Evolutionary conservation across 805 yeast genomes (phyloP).

Genomic region (Saccharomycopsis amapae): DNA sequence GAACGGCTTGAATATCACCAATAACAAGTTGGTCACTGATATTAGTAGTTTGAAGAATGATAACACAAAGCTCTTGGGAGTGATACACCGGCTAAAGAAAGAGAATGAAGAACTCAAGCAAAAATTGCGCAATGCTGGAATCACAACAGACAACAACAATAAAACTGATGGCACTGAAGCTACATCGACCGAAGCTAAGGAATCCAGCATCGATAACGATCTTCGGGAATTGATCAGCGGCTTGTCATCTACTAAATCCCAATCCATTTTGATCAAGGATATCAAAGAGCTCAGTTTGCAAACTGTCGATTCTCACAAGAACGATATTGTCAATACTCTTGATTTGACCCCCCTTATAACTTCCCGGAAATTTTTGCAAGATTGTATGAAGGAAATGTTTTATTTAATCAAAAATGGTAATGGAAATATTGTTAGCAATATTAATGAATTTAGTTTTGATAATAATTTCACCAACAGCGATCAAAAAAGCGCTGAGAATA

Average conservation of each 20-base stretch:
- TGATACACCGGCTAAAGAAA: conserved; percentile 10
- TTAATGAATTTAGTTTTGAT: conserved; percentile 16
- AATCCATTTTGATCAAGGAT: conserved; percentile 16
- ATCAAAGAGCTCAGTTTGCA: conserved; percentile 11
- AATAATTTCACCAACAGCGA: neutral
- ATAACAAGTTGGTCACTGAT: conserved; percentile 17
- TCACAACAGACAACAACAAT: neutral
- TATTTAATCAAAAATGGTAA: conserved; percentile 22
- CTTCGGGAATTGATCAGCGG: conserved; percentile 12
- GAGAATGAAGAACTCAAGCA: conserved; percentile 11
- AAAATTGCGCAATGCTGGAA: neutral
- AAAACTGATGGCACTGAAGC: neutral
- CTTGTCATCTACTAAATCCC: conserved; percentile 15
- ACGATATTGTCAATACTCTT: conserved; percentile 6
- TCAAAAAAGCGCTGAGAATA: neutral
- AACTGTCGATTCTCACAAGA: neutral
- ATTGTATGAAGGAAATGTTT: conserved; percentile 27
- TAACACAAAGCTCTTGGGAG: conserved; percentile 9
- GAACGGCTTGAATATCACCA: conserved; percentile 28
- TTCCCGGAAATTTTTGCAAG: conserved; percentile 26
- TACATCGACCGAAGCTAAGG: neutral
- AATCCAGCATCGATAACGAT: conserved; percentile 13
- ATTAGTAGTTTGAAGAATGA: conserved; percentile 13
- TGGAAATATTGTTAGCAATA: conserved; percentile 17
- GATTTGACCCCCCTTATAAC: conserved; percentile 23